Evolutionary conservation across 31 red algal genomes (phyloP).

Genomic region (Asparagopsis taxiformis): DNA sequence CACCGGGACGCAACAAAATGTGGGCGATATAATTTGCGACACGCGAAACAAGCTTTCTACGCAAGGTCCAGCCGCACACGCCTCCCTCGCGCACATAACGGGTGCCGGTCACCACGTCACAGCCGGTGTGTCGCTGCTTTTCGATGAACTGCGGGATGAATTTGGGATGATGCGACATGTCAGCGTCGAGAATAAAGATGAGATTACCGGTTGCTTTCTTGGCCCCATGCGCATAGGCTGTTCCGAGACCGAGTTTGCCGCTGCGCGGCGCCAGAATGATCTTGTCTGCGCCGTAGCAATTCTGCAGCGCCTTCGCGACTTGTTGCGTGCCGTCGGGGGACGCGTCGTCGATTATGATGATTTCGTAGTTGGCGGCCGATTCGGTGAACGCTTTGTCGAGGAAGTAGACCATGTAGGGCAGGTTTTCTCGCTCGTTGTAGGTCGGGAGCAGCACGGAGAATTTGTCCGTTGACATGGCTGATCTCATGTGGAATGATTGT

Average conservation of each 20-base stretch:
- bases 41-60: slow-evolving; percentile 83
- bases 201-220: slow-evolving; percentile 61
- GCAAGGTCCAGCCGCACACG: slow-evolving; percentile 83
- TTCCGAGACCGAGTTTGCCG: slow-evolving; percentile 81
- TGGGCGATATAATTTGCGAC: slow-evolving; percentile 90
- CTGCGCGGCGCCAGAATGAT: slow-evolving; percentile 69
- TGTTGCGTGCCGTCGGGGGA: slow-evolving; percentile 88
- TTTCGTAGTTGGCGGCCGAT: slow-evolving; percentile 47
- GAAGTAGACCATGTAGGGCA: slow-evolving; percentile 89
- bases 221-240: slow-evolving; percentile 78
- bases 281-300: slow-evolving; percentile 42
- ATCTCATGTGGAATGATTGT: no score
- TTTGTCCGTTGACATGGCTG: no score
- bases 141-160: slow-evolving; percentile 78
- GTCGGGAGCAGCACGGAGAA: slow-evolving; percentile 93
- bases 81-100: slow-evolving; percentile 76
- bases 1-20: slow-evolving; percentile 70
- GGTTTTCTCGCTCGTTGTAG: slow-evolving; percentile 97
- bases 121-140: slow-evolving; percentile 31
- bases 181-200: slow-evolving; percentile 91
- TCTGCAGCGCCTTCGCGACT: slow-evolving; percentile 76
- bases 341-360: slow-evolving; percentile 90
- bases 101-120: slow-evolving; percentile 89
- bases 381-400: slow-evolving; percentile 63
- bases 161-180: slow-evolving; percentile 95